Base-by-base conservation (phyloP, 257 asterid species). In the Petunia secreta region DNA sequence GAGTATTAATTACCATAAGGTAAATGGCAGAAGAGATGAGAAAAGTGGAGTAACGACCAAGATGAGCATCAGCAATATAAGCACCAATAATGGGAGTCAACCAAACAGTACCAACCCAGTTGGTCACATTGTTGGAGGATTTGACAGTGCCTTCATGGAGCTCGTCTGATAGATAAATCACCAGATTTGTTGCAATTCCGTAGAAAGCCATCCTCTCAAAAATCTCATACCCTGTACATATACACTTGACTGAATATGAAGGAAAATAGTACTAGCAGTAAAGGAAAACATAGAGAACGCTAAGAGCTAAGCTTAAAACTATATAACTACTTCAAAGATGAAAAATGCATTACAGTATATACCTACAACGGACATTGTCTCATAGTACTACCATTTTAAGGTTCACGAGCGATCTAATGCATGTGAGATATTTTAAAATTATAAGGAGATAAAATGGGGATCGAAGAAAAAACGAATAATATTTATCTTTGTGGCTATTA, bases 51-150 rank as follows among this genome's bases (percentile, higher is more conserved):
- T 90, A 90, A 81, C 96, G 90, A 79, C 97, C 96, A 1, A 92
- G 97, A 73, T 82, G 84, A 57, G 93, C 62, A 81, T 92, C 97
- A 14, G 96, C 96, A 55, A 92, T 78, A 73, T 92, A 92, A 14
- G 97, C 97, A 9, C 97, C 97, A 6, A 92, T 5, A 63, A 92
- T 85, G 40, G 97, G 97, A 37, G 97, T 89, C 87, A 92, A 83
- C 97, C 97, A 92, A 9, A 90, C 96, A 10, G 93, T 90, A 39
- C 97, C 97, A 74, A 82, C 78, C 97, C 96, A 92, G 40, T 92
- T 91, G 10, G 97, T 92, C 48, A 92, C 97, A 79, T 89, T 91
- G 57, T 92, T 91, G 46, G 97, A 81, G n/a, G 97, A 88, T 84
- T 63, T 79, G 0, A 92, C 94, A n/a, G 94, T 92, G 67, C 97